phyloP scores from a whole-genome alignment of 495 filamentous ascomycete genomes.

The Penicillium ochrochloron region DNA sequence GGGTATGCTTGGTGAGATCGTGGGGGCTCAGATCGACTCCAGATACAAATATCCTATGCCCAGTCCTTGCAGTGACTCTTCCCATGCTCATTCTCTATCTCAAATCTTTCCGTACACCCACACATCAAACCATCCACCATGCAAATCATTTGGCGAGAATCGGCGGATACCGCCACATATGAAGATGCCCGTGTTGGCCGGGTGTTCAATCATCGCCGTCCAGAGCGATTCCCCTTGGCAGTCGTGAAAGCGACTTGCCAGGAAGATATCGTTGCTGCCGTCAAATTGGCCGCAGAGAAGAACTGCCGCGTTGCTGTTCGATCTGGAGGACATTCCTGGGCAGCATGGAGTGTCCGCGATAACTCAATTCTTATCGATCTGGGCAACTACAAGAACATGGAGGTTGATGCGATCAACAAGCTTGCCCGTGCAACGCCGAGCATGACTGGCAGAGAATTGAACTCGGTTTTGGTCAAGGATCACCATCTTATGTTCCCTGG shows the following conservation, averaged over 20 bases:
- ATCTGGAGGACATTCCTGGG: constrained; percentile 60
- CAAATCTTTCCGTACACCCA: neutral
- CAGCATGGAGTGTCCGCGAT: constrained; percentile 55
- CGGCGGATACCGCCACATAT: constrained; percentile 24
- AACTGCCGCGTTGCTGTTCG: constrained; percentile 51
- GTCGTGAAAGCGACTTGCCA: constrained; percentile 46
- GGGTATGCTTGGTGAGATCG: neutral
- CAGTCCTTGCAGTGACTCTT: neutral
- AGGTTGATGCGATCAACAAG: constrained; percentile 37
- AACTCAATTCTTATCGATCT: constrained; percentile 57
- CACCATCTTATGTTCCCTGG: constrained; percentile 52
- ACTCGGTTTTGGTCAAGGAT: constrained; percentile 35
- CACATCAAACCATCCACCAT: neutral
- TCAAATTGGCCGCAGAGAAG: constrained; percentile 46
- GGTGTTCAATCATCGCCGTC: constrained; percentile 45
- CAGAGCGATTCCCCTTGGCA: constrained; percentile 48
- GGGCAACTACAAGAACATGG: constrained; percentile 37
- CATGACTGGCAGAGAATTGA: constrained; percentile 49
- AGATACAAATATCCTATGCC: neutral
- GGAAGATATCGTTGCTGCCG: constrained; percentile 47
- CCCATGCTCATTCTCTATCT: too few species aligned
- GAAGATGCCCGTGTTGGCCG: constrained; percentile 39
- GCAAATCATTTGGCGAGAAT: constrained; percentile 23
- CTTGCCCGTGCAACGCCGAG: constrained; percentile 49
- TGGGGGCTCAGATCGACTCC: neutral